Percentiles rank a stretch among this genome's conserved stretches.
These are phyloP conservation scores for Elymus sibiricus DNA, from an alignment of 176 grass and related monocot genomes.

Conservation along the genomic window DNA sequence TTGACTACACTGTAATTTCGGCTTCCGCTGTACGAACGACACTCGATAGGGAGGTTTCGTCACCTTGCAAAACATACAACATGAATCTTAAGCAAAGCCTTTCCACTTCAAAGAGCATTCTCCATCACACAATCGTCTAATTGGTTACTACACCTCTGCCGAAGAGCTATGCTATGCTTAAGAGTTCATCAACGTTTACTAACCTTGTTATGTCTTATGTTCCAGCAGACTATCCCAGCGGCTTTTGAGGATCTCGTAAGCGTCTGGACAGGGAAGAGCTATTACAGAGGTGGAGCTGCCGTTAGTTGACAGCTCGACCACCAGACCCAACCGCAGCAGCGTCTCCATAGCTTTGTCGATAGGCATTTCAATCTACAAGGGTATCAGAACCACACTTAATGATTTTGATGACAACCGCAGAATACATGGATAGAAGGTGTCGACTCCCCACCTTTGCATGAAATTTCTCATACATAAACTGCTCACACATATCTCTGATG, in stretches of 20 bases:
- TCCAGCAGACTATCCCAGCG: constrained; percentile 71
- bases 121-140: neutral
- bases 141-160: neutral
- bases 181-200: neutral
- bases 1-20: neutral
- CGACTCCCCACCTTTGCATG: constrained; percentile 50
- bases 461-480: constrained; percentile 82
- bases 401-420: neutral
- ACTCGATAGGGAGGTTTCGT: neutral
- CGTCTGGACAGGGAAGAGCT: constrained; percentile 59
- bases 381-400: neutral
- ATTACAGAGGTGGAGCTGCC: constrained; percentile 17
- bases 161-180: neutral
- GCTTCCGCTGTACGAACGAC: neutral
- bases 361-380: constrained; percentile 88
- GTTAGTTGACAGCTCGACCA: constrained; percentile 52
- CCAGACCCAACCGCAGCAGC: constrained; percentile 59
- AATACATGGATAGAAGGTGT: neutral
- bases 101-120: neutral
- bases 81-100: neutral
- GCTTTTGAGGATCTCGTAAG: constrained; percentile 54
- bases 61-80: neutral
- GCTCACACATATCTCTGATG: constrained; percentile 62
- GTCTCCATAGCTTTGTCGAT: constrained; percentile 86
- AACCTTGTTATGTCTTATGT: constrained; percentile 40